Evolutionary conservation across 2,329 filamentous ascomycete genomes (phyloP), one percentile per base, ranked within the genome.

Genomic region (Penicillium occitanis): DNA sequence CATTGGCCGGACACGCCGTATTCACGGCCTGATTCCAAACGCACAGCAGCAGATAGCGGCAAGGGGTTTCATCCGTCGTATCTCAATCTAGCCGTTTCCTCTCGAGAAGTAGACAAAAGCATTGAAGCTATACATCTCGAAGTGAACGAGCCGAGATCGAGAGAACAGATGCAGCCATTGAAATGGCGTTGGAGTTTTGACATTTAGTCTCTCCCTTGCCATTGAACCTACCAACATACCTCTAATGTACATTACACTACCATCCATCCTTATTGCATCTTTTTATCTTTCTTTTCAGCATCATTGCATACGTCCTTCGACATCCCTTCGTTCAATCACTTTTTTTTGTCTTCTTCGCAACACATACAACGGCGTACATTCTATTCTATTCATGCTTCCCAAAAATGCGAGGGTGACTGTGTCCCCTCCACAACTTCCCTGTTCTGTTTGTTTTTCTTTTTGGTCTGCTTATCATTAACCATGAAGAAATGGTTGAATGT

Each of bases 131-230:
- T 78, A 17, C 77, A 77, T 25, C 44, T 79, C 60, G 76, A 79
- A 70, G 74, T 79, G 64, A 77, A 75, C 60, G 75, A 78, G 53
- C 71, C 73, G 7, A 67, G 77, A 42, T 59, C 61, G 44, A 37
- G 65, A 25, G 72, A 75, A 53, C 72, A 77, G 64, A 69, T 77
- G 25, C 72, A 76, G 65, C 72, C 71, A 44, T 70, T 78, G 37
- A 78, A 77, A 13, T 80, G 75, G 73, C 74, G 78, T 67, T 80
- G 78, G 78, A 80, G 78, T 68, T 80, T 80, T 77, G 78, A 80
- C 67, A 76, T 80, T 46, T 80, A 72, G 74, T 13, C 40, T 22
- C 44, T 2, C 17, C 19, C n/a, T 8, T 51, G 22, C 48, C 48
- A 17, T 8, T 51, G 5, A 30, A 5, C n/a, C 33, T 55, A 22